Evolutionary conservation across 495 filamentous ascomycete genomes (phyloP).

Genomic region (Penicillium roqueforti): DNA sequence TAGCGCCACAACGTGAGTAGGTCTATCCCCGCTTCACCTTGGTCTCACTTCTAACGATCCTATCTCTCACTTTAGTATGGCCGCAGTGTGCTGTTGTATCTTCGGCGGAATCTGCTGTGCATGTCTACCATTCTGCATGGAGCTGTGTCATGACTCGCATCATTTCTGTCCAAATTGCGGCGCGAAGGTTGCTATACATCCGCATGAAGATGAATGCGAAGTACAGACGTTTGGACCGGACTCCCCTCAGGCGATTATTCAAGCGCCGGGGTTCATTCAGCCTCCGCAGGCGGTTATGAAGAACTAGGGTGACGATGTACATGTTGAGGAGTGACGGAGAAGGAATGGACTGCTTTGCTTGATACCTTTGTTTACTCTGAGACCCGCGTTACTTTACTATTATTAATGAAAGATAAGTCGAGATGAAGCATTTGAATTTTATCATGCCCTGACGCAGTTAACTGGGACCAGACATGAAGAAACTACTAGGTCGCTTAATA

Average conservation of each 20-base stretch:
- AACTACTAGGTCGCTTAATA: no score
- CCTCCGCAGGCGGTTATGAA: constrained; percentile 9
- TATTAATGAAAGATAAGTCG: neutral
- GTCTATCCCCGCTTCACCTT: neutral
- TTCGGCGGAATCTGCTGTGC: constrained; percentile 17
- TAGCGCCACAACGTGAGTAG: constrained; percentile 13
- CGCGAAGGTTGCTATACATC: constrained; percentile 4
- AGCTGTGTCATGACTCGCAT: constrained; percentile 19
- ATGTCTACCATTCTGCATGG: constrained; percentile 16
- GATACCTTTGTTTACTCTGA: neutral
- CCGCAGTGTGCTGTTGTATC: constrained; percentile 16
- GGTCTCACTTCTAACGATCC: neutral
- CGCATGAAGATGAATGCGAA: constrained; percentile 13
- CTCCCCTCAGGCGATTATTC: neutral
- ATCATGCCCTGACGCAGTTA: no score
- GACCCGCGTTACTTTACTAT: neutral
- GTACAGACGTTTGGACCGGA: constrained; percentile 7
- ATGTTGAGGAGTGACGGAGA: neutral
- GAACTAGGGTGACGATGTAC: neutral
- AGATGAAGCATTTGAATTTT: neutral
- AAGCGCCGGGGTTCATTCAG: constrained; percentile 4
- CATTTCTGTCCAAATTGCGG: constrained; percentile 18
- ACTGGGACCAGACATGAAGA: no score
- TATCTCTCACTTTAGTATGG: constrained; percentile 7
- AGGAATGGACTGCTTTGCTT: neutral